These are phyloP conservation scores for Daldinia sp. DNA, from an alignment of 2,329 filamentous ascomycete genomes.

Conservation along the genomic window DNA sequence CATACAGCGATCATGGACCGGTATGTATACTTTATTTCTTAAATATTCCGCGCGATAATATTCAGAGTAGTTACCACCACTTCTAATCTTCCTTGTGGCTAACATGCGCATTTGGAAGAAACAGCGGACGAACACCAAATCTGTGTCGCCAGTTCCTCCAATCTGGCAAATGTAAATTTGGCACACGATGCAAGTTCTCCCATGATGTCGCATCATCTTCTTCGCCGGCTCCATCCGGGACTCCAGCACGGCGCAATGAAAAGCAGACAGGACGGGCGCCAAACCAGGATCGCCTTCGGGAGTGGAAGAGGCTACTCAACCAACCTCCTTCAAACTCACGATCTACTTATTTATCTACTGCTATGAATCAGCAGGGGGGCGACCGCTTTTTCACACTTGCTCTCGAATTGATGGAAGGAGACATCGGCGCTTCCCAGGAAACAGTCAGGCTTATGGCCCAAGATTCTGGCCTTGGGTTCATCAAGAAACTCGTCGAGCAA, in stretches of 20 bases:
- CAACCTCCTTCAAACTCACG: slow-evolving; percentile 7
- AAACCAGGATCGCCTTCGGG: slow-evolving; percentile 23
- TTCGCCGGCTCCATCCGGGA: neutral
- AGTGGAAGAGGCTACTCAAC: slow-evolving; percentile 22
- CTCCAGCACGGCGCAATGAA: neutral
- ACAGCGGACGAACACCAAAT: neutral
- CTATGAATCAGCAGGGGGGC: neutral
- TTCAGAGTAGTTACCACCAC: neutral
- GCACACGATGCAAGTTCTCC: slow-evolving; percentile 27
- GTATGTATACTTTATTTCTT: slow-evolving; percentile 8
- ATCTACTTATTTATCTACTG: neutral
- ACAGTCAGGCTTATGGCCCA: slow-evolving; percentile 42
- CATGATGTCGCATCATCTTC: slow-evolving; percentile 16
- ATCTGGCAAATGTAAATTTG: slow-evolving; percentile 24
- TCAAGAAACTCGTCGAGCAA: slow-evolving; percentile 40
- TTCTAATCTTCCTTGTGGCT: neutral
- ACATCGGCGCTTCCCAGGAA: slow-evolving; percentile 45
- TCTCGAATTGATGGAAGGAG: slow-evolving; percentile 45
- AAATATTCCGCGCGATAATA: neutral
- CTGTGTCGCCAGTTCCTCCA: slow-evolving; percentile 21
- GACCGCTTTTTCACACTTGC: slow-evolving; percentile 45
- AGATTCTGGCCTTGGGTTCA: slow-evolving; percentile 44
- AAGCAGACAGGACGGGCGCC: neutral
- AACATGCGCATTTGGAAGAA: slow-evolving; percentile 11
- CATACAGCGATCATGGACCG: slow-evolving; percentile 14